Percentiles rank a stretch among this genome's conserved stretches.
These are phyloP conservation scores for Thamnidium elegans DNA, from an alignment of 192 early-diverging fungal species.

Conservation along the genomic window DNA sequence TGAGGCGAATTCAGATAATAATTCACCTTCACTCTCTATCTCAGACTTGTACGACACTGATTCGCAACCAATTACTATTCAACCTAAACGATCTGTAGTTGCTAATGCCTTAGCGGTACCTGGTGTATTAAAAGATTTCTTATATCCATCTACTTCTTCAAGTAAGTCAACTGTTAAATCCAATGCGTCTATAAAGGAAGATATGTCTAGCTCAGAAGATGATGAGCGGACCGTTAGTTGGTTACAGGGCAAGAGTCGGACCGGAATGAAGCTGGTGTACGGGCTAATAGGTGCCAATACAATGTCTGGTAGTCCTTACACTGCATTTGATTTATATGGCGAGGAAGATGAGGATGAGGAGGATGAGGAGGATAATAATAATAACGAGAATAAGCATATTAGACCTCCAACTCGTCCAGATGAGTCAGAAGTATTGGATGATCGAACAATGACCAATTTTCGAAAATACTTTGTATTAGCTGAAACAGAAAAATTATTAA, in stretches of 20 bases:
- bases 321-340: slow-evolving; percentile 1
- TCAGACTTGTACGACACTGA: slow-evolving; percentile 24
- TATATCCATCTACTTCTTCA: slow-evolving; percentile 18
- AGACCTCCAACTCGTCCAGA: slow-evolving; percentile 10
- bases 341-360: slow-evolving; percentile 13
- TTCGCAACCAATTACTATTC: slow-evolving; percentile 11
- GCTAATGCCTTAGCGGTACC: slow-evolving; percentile 28
- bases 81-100: slow-evolving; percentile 17
- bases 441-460: slow-evolving; percentile 41
- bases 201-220: slow-evolving; percentile 28
- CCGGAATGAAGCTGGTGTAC: slow-evolving; percentile 37
- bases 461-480: slow-evolving; percentile 54
- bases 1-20: slow-evolving; percentile 24
- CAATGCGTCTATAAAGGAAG: not conserved
- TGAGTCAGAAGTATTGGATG: slow-evolving; percentile 22
- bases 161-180: slow-evolving; percentile 7
- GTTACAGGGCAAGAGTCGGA: slow-evolving; percentile 31
- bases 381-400: slow-evolving; percentile 18
- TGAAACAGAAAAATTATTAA: slow-evolving; percentile 47
- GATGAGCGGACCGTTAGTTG: slow-evolving; percentile 29
- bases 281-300: slow-evolving; percentile 23
- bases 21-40: slow-evolving; percentile 24
- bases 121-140: slow-evolving; percentile 19
- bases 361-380: slow-evolving; percentile 20
- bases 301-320: not conserved